Conservation (phyloP, 139 green algal genomes). For the Volvox reticuliferus region DNA sequence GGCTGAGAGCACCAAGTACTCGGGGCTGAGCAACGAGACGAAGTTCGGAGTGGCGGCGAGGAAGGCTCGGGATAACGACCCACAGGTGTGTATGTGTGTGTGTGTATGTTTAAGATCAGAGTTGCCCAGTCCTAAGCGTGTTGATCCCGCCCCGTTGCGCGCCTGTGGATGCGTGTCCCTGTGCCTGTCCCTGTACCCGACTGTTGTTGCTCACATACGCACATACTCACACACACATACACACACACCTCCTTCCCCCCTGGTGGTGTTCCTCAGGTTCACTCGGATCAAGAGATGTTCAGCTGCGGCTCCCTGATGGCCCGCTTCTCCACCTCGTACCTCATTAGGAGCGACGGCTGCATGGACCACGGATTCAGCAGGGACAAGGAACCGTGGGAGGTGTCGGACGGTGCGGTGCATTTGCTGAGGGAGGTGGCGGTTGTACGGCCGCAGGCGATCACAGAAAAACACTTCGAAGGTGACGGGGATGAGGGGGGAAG, state of each 20-base stretch:
- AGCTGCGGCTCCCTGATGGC: slow-evolving; percentile 76
- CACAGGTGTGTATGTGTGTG: slow-evolving; percentile 3
- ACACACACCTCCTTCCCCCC: neutral
- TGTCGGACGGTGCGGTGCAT: slow-evolving; percentile 88
- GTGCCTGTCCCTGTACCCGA: too few species aligned
- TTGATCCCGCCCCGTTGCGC: too few species aligned
- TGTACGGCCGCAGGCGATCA: slow-evolving; percentile 48
- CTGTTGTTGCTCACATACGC: too few species aligned
- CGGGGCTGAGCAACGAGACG: slow-evolving; percentile 76
- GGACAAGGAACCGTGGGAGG: slow-evolving; percentile 91
- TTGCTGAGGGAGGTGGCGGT: slow-evolving; percentile 82
- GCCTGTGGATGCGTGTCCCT: too few species aligned
- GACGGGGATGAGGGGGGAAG: too few species aligned
- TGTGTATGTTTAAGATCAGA: neutral
- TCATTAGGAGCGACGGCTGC: slow-evolving; percentile 81
- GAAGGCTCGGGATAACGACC: slow-evolving; percentile 64
- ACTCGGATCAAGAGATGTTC: slow-evolving; percentile 86
- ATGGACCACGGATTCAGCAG: slow-evolving; percentile 89
- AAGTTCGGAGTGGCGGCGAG: slow-evolving; percentile 76
- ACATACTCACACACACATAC: neutral
- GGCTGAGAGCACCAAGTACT: slow-evolving; percentile 63
- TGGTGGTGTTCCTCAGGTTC: slow-evolving; percentile 43
- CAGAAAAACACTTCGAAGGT: slow-evolving; percentile 8
- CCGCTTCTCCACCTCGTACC: slow-evolving; percentile 63
- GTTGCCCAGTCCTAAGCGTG: too few species aligned